Evolutionary conservation across 768 basidiomycete species (phyloP), one percentile per base, ranked within the genome.

Genomic region (Amylocystis lapponica): DNA sequence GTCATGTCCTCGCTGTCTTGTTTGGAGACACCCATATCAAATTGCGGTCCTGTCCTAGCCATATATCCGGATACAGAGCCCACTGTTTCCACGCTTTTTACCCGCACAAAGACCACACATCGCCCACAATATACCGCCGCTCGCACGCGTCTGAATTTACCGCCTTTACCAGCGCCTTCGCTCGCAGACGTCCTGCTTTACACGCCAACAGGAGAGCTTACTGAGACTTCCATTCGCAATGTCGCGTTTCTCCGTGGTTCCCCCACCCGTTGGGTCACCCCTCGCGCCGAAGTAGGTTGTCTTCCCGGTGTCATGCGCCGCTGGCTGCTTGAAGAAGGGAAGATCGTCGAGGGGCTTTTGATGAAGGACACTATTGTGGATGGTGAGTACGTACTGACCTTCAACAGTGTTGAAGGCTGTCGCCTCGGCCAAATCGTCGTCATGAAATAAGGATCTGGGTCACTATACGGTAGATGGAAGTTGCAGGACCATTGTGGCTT

Each of bases 341-440:
- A 69, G 5, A 70, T 88, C 27, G 54, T 62, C 7, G 62, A 67
- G 10, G 61, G 64, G 16, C 56, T 63, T 16, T 48, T 86, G 41
- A 70, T 58, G 11, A 67, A 62, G 47, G 64, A 68, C 19, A 61
- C 55, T 35, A 60, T 86, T 20, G 50, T 59, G 35, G 56, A 69
- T 12, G 77, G 78, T n/a, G 84, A 87, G 50, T 74, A 66, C 66
- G 75, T 85, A 2, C 67, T 90, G 27, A 62, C 86, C 27, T 84
- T 80, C 57, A 90, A 90, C 54, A 81, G 79, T 7, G 78, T 86
- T 4, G 72, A 72, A 49, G 86, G 86, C 22, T 86, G 84, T 60
- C 70, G 73, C 26, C 52, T 86, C 23, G 86, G 80, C 10, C 41
- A 46, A 20, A 34, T 58, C 3, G 39, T 34, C 12, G 4, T 46